phyloP scores from a whole-genome alignment of 805 yeast genomes.

The Zygoascus ofunaensis region DNA sequence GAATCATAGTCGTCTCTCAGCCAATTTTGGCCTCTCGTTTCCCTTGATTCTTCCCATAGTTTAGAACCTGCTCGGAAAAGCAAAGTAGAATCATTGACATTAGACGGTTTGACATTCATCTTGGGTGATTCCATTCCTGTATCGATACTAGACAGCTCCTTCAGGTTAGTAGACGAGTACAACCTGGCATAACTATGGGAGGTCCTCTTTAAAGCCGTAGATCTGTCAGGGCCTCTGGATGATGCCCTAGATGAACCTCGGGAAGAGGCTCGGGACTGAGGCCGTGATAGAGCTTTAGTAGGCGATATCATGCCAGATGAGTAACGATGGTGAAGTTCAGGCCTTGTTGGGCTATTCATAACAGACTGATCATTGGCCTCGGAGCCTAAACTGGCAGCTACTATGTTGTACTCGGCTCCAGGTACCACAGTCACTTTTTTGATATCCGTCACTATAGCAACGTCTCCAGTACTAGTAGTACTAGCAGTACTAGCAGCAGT shows the following conservation, averaged over 20 bases:
- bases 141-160: conserved; percentile 1
- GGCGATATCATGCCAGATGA: not conserved
- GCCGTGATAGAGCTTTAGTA: not conserved
- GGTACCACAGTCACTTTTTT: too few relatives aligned
- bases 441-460: too few relatives aligned
- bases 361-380: too few relatives aligned
- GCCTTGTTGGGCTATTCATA: too few relatives aligned
- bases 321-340: not conserved
- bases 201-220: not conserved
- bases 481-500: too few relatives aligned
- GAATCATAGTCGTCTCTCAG: conserved; percentile 11
- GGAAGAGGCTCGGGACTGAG: not conserved
- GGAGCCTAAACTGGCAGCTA: too few relatives aligned
- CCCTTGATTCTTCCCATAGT: conserved; percentile 21
- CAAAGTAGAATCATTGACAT: conserved; percentile 15
- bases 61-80: conserved; percentile 22
- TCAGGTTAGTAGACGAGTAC: conserved; percentile 10
- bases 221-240: not conserved
- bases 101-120: not conserved
- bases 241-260: not conserved
- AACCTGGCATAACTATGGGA: conserved; percentile 9
- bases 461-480: too few relatives aligned
- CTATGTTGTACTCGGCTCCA: too few relatives aligned
- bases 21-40: conserved; percentile 18
- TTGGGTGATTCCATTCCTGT: not conserved